Evolutionary conservation across 2,329 filamentous ascomycete genomes (phyloP).

Genomic region (Aschersonia sp.): DNA sequence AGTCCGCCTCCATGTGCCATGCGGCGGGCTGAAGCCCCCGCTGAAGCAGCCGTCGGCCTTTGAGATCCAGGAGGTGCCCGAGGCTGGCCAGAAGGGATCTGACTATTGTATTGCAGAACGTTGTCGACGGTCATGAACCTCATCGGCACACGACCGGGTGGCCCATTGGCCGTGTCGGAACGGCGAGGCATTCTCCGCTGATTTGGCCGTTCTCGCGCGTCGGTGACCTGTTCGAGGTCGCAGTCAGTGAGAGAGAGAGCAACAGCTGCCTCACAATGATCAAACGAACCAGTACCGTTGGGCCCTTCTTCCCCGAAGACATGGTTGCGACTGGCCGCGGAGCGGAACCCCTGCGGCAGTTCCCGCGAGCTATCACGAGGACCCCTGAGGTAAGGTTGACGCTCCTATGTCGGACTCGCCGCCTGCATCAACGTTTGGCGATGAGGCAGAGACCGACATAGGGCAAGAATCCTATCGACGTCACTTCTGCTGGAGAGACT

Average conservation of each 20-base stretch:
- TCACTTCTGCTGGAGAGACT: no score
- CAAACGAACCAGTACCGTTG: slow-evolving; percentile 42
- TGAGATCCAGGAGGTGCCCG: slow-evolving; percentile 48
- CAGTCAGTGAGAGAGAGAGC: slow-evolving; percentile 2
- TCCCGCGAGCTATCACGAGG: neutral
- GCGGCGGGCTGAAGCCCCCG: slow-evolving; percentile 8
- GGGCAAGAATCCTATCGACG: no score
- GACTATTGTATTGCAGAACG: slow-evolving; percentile 82
- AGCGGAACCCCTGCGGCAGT: no score
- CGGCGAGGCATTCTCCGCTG: slow-evolving; percentile 18
- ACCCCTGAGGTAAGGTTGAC: no score
- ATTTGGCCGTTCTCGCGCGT: slow-evolving; percentile 20
- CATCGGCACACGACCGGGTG: slow-evolving; percentile 32
- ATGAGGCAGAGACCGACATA: no score
- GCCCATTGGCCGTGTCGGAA: slow-evolving; percentile 15
- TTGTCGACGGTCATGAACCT: slow-evolving; percentile 85
- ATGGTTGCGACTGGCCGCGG: slow-evolving; percentile 11
- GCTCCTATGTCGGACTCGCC: no score
- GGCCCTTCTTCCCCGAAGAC: slow-evolving; percentile 36
- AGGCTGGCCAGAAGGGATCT: slow-evolving; percentile 88
- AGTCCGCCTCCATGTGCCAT: slow-evolving; percentile 21
- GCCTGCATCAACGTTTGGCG: no score
- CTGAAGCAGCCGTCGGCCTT: slow-evolving; percentile 9
- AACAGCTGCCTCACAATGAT: neutral
- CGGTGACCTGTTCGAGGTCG: slow-evolving; percentile 16